Evolutionary conservation across 495 filamentous ascomycete species (phyloP).

Genomic region (Bombardia bombarda): DNA sequence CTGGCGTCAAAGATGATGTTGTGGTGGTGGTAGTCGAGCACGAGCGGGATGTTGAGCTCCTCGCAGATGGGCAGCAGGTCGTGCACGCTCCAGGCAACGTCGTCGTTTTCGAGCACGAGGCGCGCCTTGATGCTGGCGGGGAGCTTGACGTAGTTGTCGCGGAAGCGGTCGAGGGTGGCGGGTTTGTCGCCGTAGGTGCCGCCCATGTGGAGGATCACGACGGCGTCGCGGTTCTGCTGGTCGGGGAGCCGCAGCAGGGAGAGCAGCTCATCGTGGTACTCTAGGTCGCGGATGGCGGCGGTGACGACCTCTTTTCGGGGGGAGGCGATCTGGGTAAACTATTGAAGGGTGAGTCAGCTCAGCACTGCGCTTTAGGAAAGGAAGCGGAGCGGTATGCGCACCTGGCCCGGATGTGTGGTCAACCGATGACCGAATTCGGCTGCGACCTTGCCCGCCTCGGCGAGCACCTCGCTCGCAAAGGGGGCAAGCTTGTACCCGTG

Average conservation of each 20-base stretch:
- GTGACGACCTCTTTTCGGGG: slow-evolving; percentile 67
- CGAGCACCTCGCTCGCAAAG: slow-evolving; percentile 74
- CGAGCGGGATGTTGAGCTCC: slow-evolving; percentile 85
- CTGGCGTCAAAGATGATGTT: slow-evolving; percentile 78
- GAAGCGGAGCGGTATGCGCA: slow-evolving; percentile 10
- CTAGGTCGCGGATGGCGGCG: slow-evolving; percentile 71
- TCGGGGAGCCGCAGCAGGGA: slow-evolving; percentile 67
- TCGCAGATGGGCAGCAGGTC: slow-evolving; percentile 87
- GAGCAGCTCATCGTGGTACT: slow-evolving; percentile 85
- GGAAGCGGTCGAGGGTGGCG: slow-evolving; percentile 74
- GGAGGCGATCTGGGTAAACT: slow-evolving; percentile 85
- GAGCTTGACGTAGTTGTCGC: slow-evolving; percentile 58
- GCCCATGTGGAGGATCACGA: slow-evolving; percentile 95
- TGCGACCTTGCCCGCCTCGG: slow-evolving; percentile 67
- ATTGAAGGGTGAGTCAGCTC: background rate
- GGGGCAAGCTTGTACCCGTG: slow-evolving; percentile 84
- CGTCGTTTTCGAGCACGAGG: slow-evolving; percentile 90
- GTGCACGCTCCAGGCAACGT: slow-evolving; percentile 82
- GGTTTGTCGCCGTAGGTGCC: slow-evolving; percentile 84
- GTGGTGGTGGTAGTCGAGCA: slow-evolving; percentile 92
- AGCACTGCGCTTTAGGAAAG: no score
- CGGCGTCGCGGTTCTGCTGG: slow-evolving; percentile 77
- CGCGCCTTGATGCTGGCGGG: slow-evolving; percentile 61
- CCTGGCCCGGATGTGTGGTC: slow-evolving; percentile 84
- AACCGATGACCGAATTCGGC: slow-evolving; percentile 78